Percentiles rank a stretch among this genome's conserved stretches.
Evolutionary conservation across 305 asterid genomes (phyloP).

Genomic region (Fraxinus xanthoxyloides): DNA sequence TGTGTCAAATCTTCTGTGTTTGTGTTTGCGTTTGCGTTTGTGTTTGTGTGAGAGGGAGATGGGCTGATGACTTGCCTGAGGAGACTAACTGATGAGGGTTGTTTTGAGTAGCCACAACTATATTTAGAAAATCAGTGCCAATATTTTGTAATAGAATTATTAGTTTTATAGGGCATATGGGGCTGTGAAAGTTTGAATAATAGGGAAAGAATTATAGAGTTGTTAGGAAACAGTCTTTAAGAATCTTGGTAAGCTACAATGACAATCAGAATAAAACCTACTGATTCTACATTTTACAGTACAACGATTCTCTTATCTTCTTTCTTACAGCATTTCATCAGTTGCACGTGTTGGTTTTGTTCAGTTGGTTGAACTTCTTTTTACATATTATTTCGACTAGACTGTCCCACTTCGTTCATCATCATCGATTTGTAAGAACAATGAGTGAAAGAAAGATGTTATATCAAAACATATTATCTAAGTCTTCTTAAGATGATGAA

Average conservation of each 20-base stretch:
- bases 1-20: not conserved
- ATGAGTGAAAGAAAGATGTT: not conserved
- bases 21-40: not conserved
- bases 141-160: slow-evolving; percentile 22
- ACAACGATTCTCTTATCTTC: slow-evolving; percentile 16
- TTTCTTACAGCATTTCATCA: not conserved
- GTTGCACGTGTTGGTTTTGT: not conserved
- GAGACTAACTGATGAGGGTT: slow-evolving; percentile 29
- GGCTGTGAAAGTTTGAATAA: not conserved
- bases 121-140: slow-evolving; percentile 18
- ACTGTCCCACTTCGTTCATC: not conserved
- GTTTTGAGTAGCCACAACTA: slow-evolving; percentile 55
- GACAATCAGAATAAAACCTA: slow-evolving; percentile 25
- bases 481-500: not conserved
- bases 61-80: slow-evolving; percentile 11
- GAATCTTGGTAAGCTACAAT: slow-evolving; percentile 6
- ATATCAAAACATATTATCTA: not conserved
- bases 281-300: slow-evolving; percentile 22
- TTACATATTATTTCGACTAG: not conserved
- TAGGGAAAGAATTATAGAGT: not conserved
- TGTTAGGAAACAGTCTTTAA: slow-evolving; percentile 8
- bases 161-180: not conserved
- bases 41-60: not conserved
- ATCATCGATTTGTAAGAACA: not conserved
- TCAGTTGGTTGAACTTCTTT: not conserved